Percentiles rank a stretch among this genome's conserved stretches.
These are phyloP conservation scores for Cardamine occulta DNA, from an alignment of 345 rosid genomes.

Conservation along the genomic window DNA sequence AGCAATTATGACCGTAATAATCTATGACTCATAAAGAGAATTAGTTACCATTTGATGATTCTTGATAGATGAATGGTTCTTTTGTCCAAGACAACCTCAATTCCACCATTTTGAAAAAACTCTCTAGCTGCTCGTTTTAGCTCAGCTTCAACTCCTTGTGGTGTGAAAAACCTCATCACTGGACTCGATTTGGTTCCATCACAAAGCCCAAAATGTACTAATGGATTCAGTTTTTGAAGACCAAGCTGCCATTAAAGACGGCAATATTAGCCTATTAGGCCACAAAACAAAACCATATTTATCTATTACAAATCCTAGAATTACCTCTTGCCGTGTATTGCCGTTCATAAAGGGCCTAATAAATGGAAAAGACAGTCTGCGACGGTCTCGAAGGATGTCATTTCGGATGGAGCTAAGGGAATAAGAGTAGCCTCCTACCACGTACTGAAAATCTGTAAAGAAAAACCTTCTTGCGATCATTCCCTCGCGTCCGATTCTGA, in stretches of 20 bases:
- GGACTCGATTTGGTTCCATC: conserved; percentile 88
- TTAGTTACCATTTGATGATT: conserved; percentile 77
- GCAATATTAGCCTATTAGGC: not conserved
- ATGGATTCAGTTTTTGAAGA: conserved; percentile 63
- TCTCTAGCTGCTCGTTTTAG: conserved; percentile 72
- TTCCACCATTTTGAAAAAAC: conserved; percentile 66
- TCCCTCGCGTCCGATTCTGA: conserved; percentile 70
- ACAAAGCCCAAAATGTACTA: conserved; percentile 85
- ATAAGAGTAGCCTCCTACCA: conserved; percentile 77
- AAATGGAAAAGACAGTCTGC: conserved; percentile 63
- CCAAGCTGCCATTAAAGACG: conserved; percentile 50
- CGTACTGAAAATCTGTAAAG: conserved; percentile 69
- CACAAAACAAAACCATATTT: not conserved
- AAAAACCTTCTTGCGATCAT: conserved; percentile 69
- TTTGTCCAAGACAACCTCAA: conserved; percentile 63
- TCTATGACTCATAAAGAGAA: not conserved
- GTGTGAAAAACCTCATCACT: conserved; percentile 69
- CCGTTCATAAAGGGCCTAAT: conserved; percentile 56
- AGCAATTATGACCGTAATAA: not conserved
- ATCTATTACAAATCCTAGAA: not conserved
- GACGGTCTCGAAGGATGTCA: conserved; percentile 71
- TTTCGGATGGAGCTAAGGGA: conserved; percentile 65
- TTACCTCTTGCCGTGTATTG: conserved; percentile 70
- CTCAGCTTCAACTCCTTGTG: conserved; percentile 68
- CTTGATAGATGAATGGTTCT: conserved; percentile 67